Evolutionary conservation across 441 rosid genomes (phyloP).

Genomic region (Pelargonium myrrhifolium): DNA sequence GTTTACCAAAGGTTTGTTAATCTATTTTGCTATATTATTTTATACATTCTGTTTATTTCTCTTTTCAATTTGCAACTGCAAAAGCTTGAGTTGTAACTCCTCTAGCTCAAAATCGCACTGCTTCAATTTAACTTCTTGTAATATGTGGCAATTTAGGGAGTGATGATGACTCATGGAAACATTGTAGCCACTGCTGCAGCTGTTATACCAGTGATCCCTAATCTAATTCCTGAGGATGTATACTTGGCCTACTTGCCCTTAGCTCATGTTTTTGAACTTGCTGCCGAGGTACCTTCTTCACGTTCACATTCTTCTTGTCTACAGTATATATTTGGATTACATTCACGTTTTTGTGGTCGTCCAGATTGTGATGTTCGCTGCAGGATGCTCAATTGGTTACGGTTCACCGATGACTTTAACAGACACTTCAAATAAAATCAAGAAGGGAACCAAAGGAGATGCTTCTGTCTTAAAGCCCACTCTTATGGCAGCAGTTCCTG

Average conservation of each 20-base stretch:
- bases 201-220: conserved; percentile 65
- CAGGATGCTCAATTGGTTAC: conserved; percentile 81
- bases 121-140: conserved; percentile 20
- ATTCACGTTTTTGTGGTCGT: conserved; percentile 25
- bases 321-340: conserved; percentile 9
- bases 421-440: conserved; percentile 72
- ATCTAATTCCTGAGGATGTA: conserved; percentile 41
- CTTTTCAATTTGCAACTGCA: conserved; percentile 1
- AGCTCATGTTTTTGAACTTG: conserved; percentile 93
- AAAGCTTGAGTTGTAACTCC: conserved; percentile 1
- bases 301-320: conserved; percentile 16
- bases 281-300: conserved; percentile 60
- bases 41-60: background rate
- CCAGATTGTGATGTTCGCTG: conserved; percentile 57
- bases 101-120: background rate
- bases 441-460: conserved; percentile 93
- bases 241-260: conserved; percentile 86
- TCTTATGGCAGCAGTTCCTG: conserved; percentile 84
- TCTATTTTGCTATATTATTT: conserved; percentile 5
- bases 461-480: conserved; percentile 72
- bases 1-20: conserved; percentile 73
- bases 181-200: conserved; percentile 80
- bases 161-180: conserved; percentile 86
- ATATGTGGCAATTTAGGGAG: conserved; percentile 54
- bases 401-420: conserved; percentile 80